These are phyloP conservation scores for Parastagonospora nodorum DNA, from an alignment of 2,329 filamentous ascomycete genomes.

Conservation along the genomic window DNA sequence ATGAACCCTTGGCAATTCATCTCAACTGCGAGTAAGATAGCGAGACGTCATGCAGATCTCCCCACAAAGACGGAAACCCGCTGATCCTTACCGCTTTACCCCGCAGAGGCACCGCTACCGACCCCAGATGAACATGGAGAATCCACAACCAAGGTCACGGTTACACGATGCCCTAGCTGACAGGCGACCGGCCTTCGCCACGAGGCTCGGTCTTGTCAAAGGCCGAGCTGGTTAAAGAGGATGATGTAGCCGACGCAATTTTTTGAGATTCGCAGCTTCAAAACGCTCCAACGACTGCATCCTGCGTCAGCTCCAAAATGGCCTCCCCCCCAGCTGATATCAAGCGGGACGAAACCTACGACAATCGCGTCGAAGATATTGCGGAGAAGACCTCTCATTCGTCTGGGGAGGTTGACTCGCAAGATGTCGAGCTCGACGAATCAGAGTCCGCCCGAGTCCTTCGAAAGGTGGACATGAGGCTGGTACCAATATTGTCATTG, in stretches of 20 bases:
- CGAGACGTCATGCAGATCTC: slow-evolving; percentile 4
- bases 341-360: slow-evolving; percentile 12
- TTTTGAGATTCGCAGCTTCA: neutral
- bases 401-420: slow-evolving; percentile 32
- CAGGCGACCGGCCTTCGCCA: slow-evolving; percentile 3
- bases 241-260: slow-evolving; percentile 1
- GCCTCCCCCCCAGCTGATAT: slow-evolving; percentile 19
- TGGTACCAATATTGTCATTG: slow-evolving; percentile 32
- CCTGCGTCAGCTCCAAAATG: slow-evolving; percentile 1
- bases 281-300: neutral
- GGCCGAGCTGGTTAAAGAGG: slow-evolving; percentile 17
- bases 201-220: slow-evolving; percentile 15
- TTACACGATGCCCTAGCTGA: slow-evolving; percentile 8
- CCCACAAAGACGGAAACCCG: slow-evolving; percentile 1
- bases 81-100: slow-evolving; percentile 20
- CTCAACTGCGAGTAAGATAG: neutral
- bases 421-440: slow-evolving; percentile 29
- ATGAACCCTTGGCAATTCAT: neutral
- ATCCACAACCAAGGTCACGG: slow-evolving; percentile 6
- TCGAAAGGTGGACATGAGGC: slow-evolving; percentile 37
- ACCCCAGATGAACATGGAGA: slow-evolving; percentile 19
- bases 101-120: slow-evolving; percentile 20
- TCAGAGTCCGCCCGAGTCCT: slow-evolving; percentile 38
- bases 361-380: slow-evolving; percentile 29
- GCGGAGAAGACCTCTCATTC: slow-evolving; percentile 31